Evolutionary conservation across 495 filamentous ascomycete genomes (phyloP), one percentile per base, ranked within the genome.

Genomic region (Penicillium coffeae): DNA sequence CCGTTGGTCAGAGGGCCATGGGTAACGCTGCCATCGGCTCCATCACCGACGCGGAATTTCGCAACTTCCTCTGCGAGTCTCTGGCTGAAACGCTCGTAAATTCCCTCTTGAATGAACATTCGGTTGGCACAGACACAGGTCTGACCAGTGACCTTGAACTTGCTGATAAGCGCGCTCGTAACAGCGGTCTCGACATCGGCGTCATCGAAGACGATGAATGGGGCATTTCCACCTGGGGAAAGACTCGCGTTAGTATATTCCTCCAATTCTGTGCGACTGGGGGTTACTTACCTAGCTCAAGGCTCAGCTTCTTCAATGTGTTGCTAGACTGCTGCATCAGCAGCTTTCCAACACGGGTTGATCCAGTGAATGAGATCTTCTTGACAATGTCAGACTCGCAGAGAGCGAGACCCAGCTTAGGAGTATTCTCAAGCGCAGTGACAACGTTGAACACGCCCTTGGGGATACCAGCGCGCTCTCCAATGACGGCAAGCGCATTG

Each of bases 351-450:
- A 96, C 88, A 14, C 72, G 71, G 0, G 90, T 96, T 8, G 84
- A 88, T 22, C 90, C 90, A 3, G 90, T 96, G 72, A 96, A 96
- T 2, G 87, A 92, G 20, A 96, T 71, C 64, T 96, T 95, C 61
- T 84, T 80, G 46, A 96, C 80, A 0, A 83, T 77, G 60, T 83
- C 77, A 1, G 79, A 80, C 13, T 85, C 88, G 14, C 95, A 72
- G 19, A 78, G 71, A 63, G 84, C 74, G 38, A n/a, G n/a, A n/a
- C 90, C 90, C 2, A 93, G 76, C 19, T 80, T 80, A 19, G 85
- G 74, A 7, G 90, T 93, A 58, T 89, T 88, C 42, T 82, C 59
- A 5, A 81, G 56, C 0, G 87, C 20, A 9, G 88, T 90, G 47
- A 94, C 72, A 45, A 96, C 70, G 62, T 95, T 94, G 44, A 96